Conservation (phyloP, 331 rosid genomes). For the Rosa hybrid region DNA sequence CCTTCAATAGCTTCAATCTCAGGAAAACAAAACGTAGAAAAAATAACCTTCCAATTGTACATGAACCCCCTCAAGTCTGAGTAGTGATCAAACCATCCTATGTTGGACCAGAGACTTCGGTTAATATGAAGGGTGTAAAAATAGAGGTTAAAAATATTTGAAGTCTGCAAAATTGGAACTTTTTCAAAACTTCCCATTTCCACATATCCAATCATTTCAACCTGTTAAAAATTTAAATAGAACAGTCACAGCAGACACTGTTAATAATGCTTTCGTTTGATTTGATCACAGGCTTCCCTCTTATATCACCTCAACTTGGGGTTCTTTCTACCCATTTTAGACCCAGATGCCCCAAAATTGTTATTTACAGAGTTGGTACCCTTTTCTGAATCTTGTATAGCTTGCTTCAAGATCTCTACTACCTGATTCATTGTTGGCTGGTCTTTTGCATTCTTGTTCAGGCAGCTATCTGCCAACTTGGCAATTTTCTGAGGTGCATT, state of each 20-base stretch:
- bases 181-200: background rate
- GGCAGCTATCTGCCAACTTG: constrained; percentile 77
- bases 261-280: background rate
- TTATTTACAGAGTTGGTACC: constrained; percentile 28
- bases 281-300: too few relatives aligned
- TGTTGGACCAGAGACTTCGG: background rate
- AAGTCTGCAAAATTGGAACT: background rate
- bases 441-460: constrained; percentile 63
- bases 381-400: constrained; percentile 51
- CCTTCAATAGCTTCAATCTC: background rate
- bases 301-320: background rate
- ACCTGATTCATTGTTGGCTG: constrained; percentile 74
- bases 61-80: background rate
- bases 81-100: background rate
- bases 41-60: background rate
- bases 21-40: background rate
- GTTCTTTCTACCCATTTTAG: constrained; percentile 29
- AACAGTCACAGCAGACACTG: background rate
- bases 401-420: constrained; percentile 58
- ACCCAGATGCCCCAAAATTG: constrained; percentile 31
- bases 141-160: background rate
- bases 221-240: background rate
- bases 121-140: background rate
- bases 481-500: constrained; percentile 60
- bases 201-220: background rate